These are phyloP conservation scores for Pichia sp. DNA, from an alignment of 1,139 yeast species.

Conservation along the genomic window DNA sequence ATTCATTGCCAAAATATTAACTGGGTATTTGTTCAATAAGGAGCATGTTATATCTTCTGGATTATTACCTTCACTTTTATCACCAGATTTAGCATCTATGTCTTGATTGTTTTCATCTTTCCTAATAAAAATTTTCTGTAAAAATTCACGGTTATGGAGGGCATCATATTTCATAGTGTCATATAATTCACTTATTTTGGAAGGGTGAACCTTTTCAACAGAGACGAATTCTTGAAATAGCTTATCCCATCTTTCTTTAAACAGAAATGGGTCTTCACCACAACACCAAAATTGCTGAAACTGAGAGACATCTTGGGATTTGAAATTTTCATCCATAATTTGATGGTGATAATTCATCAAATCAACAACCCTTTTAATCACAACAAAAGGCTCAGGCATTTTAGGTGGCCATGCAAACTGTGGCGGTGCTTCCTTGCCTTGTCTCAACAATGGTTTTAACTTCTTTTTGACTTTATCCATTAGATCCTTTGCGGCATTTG, in stretches of 20 bases:
- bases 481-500: slow-evolving; percentile 95
- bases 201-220: slow-evolving; percentile 95
- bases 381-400: slow-evolving; percentile 95
- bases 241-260: slow-evolving; percentile 96
- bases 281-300: slow-evolving; percentile 92
- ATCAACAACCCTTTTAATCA: slow-evolving; percentile 88
- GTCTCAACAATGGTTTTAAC: slow-evolving; percentile 85
- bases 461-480: slow-evolving; percentile 98
- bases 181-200: slow-evolving; percentile 90
- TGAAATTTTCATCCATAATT: slow-evolving; percentile 78
- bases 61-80: neutral
- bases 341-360: slow-evolving; percentile 87
- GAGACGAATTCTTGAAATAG: slow-evolving; percentile 85
- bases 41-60: slow-evolving; percentile 38
- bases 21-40: slow-evolving; percentile 72
- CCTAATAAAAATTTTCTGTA: slow-evolving; percentile 75
- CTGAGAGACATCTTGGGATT: slow-evolving; percentile 52
- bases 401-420: slow-evolving; percentile 99
- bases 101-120: slow-evolving; percentile 37
- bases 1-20: slow-evolving; percentile 68
- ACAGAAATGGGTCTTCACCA: slow-evolving; percentile 85
- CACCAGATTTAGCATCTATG: slow-evolving; percentile 2
- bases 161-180: slow-evolving; percentile 99
- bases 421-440: slow-evolving; percentile 97
- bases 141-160: slow-evolving; percentile 82